Evolutionary conservation across 768 basidiomycete genomes (phyloP).

Genomic region (Leucocoprinus leucothites): DNA sequence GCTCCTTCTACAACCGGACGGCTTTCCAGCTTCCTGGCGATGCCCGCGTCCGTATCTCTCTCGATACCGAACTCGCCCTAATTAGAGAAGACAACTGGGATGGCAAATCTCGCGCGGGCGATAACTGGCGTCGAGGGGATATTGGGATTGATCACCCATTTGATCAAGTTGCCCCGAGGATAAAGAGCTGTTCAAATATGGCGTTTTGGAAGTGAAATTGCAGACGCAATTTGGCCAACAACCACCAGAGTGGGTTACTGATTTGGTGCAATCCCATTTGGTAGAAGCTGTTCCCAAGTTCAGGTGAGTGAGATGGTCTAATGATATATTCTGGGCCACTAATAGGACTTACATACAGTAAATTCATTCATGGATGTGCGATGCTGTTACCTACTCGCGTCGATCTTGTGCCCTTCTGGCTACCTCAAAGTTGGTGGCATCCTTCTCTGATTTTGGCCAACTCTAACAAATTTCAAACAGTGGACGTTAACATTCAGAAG

Average conservation of each 20-base stretch:
- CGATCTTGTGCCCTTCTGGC: constrained; percentile 97
- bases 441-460: neutral
- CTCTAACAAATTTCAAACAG: constrained; percentile 29
- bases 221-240: constrained; percentile 96
- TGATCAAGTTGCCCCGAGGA: constrained; percentile 71
- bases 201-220: constrained; percentile 94
- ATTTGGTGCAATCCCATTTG: constrained; percentile 92
- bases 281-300: constrained; percentile 99
- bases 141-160: constrained; percentile 94
- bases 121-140: constrained; percentile 94
- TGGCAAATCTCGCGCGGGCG: constrained; percentile 64
- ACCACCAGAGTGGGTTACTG: constrained; percentile 94
- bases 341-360: constrained; percentile 38
- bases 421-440: constrained; percentile 75
- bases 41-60: constrained; percentile 96
- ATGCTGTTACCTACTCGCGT: constrained; percentile 90
- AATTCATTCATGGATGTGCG: constrained; percentile 96
- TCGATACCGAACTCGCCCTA: constrained; percentile 95
- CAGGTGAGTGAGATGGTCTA: constrained; percentile 42
- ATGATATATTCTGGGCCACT: neutral
- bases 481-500: constrained; percentile 96
- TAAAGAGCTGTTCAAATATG: constrained; percentile 94
- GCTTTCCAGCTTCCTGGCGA: constrained; percentile 99
- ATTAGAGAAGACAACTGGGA: constrained; percentile 98
- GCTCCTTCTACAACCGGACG: constrained; percentile 97